Base-by-base conservation (phyloP, 805 yeast species). In the Myxozyma neotropica region DNA sequence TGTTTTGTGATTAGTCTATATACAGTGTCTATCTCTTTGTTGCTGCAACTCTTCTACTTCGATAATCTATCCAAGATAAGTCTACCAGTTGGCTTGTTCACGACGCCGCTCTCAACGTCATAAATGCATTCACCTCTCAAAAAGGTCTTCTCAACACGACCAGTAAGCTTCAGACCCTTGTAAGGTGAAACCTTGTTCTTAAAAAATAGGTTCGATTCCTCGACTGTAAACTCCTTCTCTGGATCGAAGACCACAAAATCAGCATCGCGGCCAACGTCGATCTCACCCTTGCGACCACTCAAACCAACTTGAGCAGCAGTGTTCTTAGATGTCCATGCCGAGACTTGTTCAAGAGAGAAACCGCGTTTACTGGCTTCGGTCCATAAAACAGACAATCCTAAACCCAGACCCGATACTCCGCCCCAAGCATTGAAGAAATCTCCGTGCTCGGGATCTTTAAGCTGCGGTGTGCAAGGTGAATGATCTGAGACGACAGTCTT, bases 381-480 rank as follows among this genome's bases (percentile, higher is more conserved):
- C 80, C 83, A 87, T 53, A 92, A 73, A 40, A 91, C 80, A 0
- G 96, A 88, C 48, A 92, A 78, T 0, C 97, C 97, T 42, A 93
- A 82, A 0, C 98, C 98, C 33, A 92, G 95, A 1, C 96, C 88
- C 1, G 96, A 81, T 42, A 92, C 90, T 8, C 98, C 98, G 36
- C 97, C 98, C 98, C 98, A 92, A 1, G 97, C 96, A 36, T 85
- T 81, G 67, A 92, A 83, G 72, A 92, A 92, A 71, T 92, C 96
- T 42, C 97, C 97, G 60, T 83, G 79, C 10, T 83, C 86, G 53
- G 90, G 77, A 23, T 89, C 88, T 73, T 92, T 92, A 69, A 92
- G 78, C 61, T 89, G 89, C 0, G 97, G 96, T 0, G 96, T 89
- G 74, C 98, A 92, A 1, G 97, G 98, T 3, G 96, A 89, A 74